Base-by-base conservation (phyloP, 306 rosid genomes). In the Trichosanthes truncata region DNA sequence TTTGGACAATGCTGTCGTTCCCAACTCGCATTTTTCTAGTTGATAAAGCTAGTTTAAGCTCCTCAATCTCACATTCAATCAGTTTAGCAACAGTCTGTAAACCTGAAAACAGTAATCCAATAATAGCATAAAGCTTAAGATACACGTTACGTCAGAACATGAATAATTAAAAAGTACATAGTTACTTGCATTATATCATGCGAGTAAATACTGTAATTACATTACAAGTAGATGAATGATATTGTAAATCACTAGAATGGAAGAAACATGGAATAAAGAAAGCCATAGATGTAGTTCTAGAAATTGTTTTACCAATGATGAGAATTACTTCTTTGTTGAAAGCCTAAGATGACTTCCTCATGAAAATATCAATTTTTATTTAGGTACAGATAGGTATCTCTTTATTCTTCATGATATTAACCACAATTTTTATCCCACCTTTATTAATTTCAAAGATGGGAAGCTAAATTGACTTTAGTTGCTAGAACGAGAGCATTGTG, bases 21-120 rank as follows among this genome's bases (percentile, higher is more conserved):
- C 97, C 94, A 84, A 93, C 96, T 85, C 86, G 89, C 99, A 96
- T 96, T 74, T 91, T 96, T 74, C 96, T 96, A 87, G 90, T 91
- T 76, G 97, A 86, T 83, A 96, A 86, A 78, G 99, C 88, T 81
- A 89, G 80, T 77, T 89, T 88, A 77, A 96, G 96, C 66, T 90
- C 96, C 87, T 86, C 99, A 85, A 83, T 79, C 29, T 89, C 85
- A 83, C 98, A 96, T 15, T 88, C 94, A 83, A 96, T 84, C 89
- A 96, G 84, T 78, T 91, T 88, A 76, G 98, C 89, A 48, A 84
- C 90, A 35, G 82, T 90, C 55, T 60, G 69, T 81, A 96, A 78
- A 83, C 94, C 99, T 96, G 88, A 49, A 89, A 86, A 63, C 63
- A 9, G 49, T 10, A 31, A 74, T 74, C 45, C 78, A 31, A 52